phyloP scores from a whole-genome alignment of 495 filamentous ascomycete species.

The Penicillium maclennaniae region DNA sequence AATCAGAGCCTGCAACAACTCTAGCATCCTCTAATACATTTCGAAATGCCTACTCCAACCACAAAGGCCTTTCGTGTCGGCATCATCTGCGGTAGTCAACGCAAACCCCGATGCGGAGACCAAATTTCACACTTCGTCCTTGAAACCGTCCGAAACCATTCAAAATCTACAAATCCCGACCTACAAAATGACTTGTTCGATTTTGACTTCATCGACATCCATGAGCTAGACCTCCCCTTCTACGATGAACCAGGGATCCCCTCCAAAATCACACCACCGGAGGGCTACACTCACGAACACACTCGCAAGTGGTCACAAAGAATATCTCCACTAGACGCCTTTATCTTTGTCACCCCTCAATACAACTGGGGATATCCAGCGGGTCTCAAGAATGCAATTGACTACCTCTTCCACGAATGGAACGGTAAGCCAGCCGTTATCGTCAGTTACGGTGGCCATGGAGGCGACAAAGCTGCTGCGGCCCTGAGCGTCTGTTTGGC shows the following conservation, averaged over 20 bases:
- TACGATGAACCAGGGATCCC: background rate
- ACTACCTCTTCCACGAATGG: slow-evolving; percentile 60
- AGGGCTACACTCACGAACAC: background rate
- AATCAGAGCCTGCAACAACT: too few relatives aligned
- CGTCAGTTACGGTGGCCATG: background rate
- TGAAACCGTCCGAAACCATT: background rate
- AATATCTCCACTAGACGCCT: slow-evolving; percentile 30
- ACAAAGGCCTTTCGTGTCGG: background rate
- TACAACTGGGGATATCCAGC: slow-evolving; percentile 55
- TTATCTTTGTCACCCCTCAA: slow-evolving; percentile 57
- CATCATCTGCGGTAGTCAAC: background rate
- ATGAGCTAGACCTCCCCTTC: background rate
- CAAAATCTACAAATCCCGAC: too few relatives aligned
- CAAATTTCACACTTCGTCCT: background rate
- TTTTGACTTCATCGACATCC: too few relatives aligned
- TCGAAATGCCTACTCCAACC: too few relatives aligned
- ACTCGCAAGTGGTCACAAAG: background rate
- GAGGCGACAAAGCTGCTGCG: background rate
- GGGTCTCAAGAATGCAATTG: slow-evolving; percentile 58
- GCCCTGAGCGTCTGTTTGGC: background rate
- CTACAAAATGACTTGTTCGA: too few relatives aligned
- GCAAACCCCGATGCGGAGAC: background rate
- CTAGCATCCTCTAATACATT: too few relatives aligned
- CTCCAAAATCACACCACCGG: background rate
- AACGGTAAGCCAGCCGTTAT: slow-evolving; percentile 48